Evolutionary conservation across 176 grass and related monocot genomes (phyloP), one percentile per base, ranked within the genome.

Genomic region (Oryza meridionalis): DNA sequence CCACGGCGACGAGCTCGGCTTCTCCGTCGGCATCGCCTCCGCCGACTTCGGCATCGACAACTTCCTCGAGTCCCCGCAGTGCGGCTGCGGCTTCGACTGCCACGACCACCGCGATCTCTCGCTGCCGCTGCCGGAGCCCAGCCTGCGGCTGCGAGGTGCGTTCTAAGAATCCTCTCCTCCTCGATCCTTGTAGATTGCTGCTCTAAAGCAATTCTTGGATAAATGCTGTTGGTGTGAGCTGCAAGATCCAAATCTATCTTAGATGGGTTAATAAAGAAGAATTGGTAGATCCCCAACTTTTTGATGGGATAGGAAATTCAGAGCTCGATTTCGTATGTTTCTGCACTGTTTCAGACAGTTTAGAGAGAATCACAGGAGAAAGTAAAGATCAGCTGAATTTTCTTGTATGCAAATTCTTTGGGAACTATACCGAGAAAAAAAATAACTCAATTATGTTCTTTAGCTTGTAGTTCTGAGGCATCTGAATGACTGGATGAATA

Each of bases 61-160:
- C 64, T 98, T 98, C 75, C 89, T 81, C 80, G 85, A 95, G 69
- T 82, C 86, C 84, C 96, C 96, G 37, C 84, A 81, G 31, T 98
- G 96, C 31, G 96, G 96, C 4, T 98, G 96, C 70, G 96, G 96
- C 1, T 93, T 98, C 72, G 87, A 98, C 83, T 98, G 96, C 79
- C 13, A 90, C 85, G 44, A 61, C 55, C 19, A 11, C 16, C 2
- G 6, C 17, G 21, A 61, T 9, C 55, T 61, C 1, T 53, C 58
- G 9, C 9, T 33, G 63, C 40, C 38, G 42, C 77, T 51, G 76
- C 10, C 11, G 14, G 65, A 62, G 19, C 7, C 79, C 46, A 76
- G 45, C 29, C 84, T 87, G 22, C 80, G 49, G 75, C 88, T 87
- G 64, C 80, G 84, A 87, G 89, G 89, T 84, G 89, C 89, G 81